Base-by-base conservation (phyloP, 2,329 filamentous ascomycete genomes). In the Chrysoporthe deuterocubensis region DNA sequence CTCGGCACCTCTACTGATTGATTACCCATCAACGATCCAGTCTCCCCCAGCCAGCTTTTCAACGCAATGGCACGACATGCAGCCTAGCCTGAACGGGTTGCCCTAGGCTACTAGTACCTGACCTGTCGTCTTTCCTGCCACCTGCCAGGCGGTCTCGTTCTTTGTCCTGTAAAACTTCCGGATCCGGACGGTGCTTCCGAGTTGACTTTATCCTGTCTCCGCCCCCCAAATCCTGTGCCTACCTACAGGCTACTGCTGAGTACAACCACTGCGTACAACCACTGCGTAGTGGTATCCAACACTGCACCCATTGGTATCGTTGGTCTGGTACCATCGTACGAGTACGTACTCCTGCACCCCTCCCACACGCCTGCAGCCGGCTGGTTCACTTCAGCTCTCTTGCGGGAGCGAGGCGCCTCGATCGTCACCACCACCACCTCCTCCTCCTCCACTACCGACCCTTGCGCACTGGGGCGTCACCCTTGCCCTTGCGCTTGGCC, bases 161-260 rank as follows among this genome's bases (percentile, higher is more conserved):
- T 37, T 57, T 57, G 54, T 57, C 54, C 18, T 34, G 7, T 40
- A 32, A 57, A 18, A 57, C 32, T 57, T 40, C 54, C 54, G 32
- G 14, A 57, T 57, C 32, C 54, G 54, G 54, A 8, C 34, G 7
- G 8, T 46, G 13, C 44, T 46, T 13, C n/a, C 54, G 54, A 57
- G 32, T 57, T 34, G 26, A 26, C 26, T 26, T 26, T 21, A 2
- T 54, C 50, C 50, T 34, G 4, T 13, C 44, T 18, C 16, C 43
- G 4, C 14, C 14, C 48, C 21, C 21, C 48, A 5, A 46, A 46
- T 21, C 32, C 52, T n/a, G 16, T 6, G 7, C 32, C 16, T 9
- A 37, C 26, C 26, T 26, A 26, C 26, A 26, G 26, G 26, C 26
- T 26, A 26, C 26, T 26, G 26, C 26, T 26, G 26, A 26, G 26